Conservation (phyloP, 2,329 filamentous ascomycete genomes). For the Xylaria sp. region DNA sequence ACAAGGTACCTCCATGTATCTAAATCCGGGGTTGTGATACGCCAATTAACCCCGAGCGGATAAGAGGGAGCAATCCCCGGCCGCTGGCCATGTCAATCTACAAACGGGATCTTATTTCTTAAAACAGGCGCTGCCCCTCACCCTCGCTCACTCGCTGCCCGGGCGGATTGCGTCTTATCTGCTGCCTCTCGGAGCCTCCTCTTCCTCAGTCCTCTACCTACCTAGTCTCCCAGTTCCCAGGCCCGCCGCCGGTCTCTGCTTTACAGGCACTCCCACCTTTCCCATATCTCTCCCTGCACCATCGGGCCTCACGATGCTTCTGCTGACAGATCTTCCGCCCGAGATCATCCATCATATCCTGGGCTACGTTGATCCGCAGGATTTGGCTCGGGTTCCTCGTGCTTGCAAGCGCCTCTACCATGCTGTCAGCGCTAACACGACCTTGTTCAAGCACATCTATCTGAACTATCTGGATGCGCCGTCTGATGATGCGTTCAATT, state of each 20-base stretch:
- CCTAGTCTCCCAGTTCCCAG: too few relatives aligned
- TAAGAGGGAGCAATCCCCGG: background rate
- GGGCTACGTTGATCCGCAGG: conserved; percentile 58
- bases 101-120: background rate
- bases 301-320: conserved; percentile 34
- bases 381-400: conserved; percentile 58
- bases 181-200: too few relatives aligned
- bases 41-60: conserved; percentile 3
- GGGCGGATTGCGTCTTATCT: too few relatives aligned
- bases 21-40: background rate
- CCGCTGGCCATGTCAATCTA: background rate
- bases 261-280: background rate
- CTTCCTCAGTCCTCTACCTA: background rate
- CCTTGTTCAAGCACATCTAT: conserved; percentile 68
- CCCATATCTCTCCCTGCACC: background rate
- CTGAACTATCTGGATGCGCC: conserved; percentile 57
- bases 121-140: background rate
- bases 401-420: conserved; percentile 59
- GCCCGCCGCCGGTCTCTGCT: too few relatives aligned
- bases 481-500: conserved; percentile 43
- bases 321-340: conserved; percentile 56
- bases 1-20: too few relatives aligned
- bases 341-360: conserved; percentile 70
- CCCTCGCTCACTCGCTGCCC: too few relatives aligned
- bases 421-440: conserved; percentile 61